These are phyloP conservation scores for Actinidia chinensis DNA, from an alignment of 179 eudicot species.

Conservation along the genomic window DNA sequence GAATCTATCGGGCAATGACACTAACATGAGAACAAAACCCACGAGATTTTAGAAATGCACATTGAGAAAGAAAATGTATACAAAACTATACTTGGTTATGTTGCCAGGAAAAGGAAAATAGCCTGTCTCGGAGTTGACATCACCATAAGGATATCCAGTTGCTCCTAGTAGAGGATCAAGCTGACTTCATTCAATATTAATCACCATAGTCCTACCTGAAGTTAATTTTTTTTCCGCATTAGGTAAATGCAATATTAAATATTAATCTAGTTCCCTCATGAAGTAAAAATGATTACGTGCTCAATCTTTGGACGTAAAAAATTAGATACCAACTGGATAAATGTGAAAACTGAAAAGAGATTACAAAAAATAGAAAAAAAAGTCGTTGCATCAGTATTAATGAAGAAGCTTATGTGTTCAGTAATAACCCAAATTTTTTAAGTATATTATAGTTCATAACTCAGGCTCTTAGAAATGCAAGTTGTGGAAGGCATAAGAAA, in stretches of 20 bases:
- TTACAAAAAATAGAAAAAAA: neutral
- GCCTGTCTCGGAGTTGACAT: conserved; percentile 87
- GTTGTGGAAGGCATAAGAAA: neutral
- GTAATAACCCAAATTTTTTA: neutral
- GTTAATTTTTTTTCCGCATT: conserved; percentile 10
- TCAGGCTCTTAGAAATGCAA: neutral
- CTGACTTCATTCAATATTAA: conserved; percentile 97
- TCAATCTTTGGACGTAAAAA: neutral
- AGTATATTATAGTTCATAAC: neutral
- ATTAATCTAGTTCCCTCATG: neutral
- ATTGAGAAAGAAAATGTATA: neutral
- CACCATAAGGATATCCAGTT: conserved; percentile 83
- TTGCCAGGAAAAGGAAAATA: conserved; percentile 98
- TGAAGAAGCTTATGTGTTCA: neutral
- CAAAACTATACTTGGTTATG: conserved; percentile 67
- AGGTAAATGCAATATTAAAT: conserved; percentile 9
- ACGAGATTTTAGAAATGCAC: neutral
- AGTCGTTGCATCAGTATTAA: neutral
- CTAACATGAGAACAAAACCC: neutral
- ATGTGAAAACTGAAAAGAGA: neutral
- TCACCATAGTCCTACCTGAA: conserved; percentile 92
- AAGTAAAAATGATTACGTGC: neutral
- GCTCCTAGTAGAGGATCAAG: conserved; percentile 96
- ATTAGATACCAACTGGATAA: neutral
- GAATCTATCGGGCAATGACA: neutral